Evolutionary conservation across 1,284 basidiomycete species (phyloP).

Genomic region (Pterulicium gracile): DNA sequence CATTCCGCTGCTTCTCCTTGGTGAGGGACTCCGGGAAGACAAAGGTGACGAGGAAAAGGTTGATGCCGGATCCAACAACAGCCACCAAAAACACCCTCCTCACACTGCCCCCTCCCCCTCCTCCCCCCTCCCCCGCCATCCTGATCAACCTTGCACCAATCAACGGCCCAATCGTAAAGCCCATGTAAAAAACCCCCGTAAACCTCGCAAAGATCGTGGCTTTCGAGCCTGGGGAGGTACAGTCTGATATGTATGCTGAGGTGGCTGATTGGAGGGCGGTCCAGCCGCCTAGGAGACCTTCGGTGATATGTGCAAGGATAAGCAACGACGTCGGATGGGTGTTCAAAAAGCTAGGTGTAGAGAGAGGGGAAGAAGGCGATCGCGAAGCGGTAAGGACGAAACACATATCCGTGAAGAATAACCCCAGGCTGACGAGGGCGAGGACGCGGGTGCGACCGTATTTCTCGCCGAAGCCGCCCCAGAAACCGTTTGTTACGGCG

Average conservation of each 20-base stretch:
- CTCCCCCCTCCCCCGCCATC: slow-evolving; percentile 26
- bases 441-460: slow-evolving; percentile 72
- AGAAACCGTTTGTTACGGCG: slow-evolving; percentile 80
- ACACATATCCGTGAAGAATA: slow-evolving; percentile 61
- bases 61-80: slow-evolving; percentile 32
- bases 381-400: slow-evolving; percentile 8
- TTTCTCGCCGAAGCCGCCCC: slow-evolving; percentile 76
- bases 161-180: slow-evolving; percentile 64
- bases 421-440: slow-evolving; percentile 55
- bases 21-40: slow-evolving; percentile 54
- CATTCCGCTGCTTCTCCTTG: slow-evolving; percentile 29
- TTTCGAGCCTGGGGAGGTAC: slow-evolving; percentile 76
- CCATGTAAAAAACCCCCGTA: slow-evolving; percentile 58
- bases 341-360: slow-evolving; percentile 39
- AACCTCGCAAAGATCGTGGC: slow-evolving; percentile 76
- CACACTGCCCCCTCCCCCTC: slow-evolving; percentile 22
- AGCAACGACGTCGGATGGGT: slow-evolving; percentile 57
- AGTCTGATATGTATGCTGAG: slow-evolving; percentile 80
- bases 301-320: slow-evolving; percentile 71
- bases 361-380: slow-evolving; percentile 34
- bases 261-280: slow-evolving; percentile 69
- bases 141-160: slow-evolving; percentile 65
- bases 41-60: slow-evolving; percentile 42
- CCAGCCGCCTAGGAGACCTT: slow-evolving; percentile 84
- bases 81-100: slow-evolving; percentile 54